These are phyloP conservation scores for Hericium erinaceus DNA, from an alignment of 768 basidiomycete species.

Conservation along the genomic window DNA sequence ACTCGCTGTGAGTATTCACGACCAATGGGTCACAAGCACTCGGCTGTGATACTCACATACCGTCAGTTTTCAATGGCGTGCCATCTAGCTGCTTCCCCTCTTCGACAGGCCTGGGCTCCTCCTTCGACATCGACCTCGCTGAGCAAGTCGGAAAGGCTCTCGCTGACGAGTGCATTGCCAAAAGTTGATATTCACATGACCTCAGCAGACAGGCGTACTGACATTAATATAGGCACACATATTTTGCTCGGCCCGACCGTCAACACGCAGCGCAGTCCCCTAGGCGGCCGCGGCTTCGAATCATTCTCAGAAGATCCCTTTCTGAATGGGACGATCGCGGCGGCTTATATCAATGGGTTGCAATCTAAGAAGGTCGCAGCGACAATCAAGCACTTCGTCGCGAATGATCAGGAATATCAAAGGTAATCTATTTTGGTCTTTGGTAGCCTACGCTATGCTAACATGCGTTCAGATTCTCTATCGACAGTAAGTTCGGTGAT, in stretches of 20 bases:
- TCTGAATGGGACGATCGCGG: conserved; percentile 45
- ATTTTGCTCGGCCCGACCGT: conserved; percentile 55
- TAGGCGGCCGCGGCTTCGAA: conserved; percentile 51
- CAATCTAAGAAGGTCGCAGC: conserved; percentile 50
- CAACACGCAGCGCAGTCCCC: conserved; percentile 53
- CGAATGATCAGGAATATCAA: conserved; percentile 56
- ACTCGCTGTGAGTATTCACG: conserved; percentile 25
- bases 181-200: conserved; percentile 25
- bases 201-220: not conserved
- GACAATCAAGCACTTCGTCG: conserved; percentile 56
- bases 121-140: conserved; percentile 45
- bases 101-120: conserved; percentile 46
- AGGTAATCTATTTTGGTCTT: conserved; percentile 22
- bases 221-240: conserved; percentile 25
- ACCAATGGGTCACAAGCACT: too few relatives aligned
- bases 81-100: conserved; percentile 50
- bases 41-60: not conserved
- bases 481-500: conserved; percentile 26
- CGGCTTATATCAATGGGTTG: conserved; percentile 53
- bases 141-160: conserved; percentile 38
- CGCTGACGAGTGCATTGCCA: conserved; percentile 43
- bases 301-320: conserved; percentile 57
- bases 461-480: conserved; percentile 25
- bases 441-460: not conserved
- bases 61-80: conserved; percentile 43